Conservation (phyloP, 805 yeast genomes). For the Saturnispora dispora region DNA sequence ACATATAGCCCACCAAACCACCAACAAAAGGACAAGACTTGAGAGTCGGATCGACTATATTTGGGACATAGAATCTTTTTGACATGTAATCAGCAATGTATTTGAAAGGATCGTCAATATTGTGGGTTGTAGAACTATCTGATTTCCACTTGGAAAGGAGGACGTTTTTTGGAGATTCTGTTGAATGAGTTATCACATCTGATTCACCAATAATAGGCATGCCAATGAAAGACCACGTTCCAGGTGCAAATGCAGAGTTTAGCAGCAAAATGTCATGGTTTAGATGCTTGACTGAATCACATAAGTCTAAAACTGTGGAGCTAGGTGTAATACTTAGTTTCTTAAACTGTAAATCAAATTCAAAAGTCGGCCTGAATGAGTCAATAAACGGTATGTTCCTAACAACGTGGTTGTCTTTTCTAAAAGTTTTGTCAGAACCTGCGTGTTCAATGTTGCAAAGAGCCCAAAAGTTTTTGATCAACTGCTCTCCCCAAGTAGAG, state of each 20-base stretch:
- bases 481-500: slow-evolving; percentile 52
- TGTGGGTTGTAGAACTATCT: neutral
- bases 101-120: slow-evolving; percentile 39
- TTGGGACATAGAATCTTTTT: slow-evolving; percentile 24
- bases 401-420: slow-evolving; percentile 19
- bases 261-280: slow-evolving; percentile 47
- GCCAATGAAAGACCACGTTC: slow-evolving; percentile 83
- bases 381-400: slow-evolving; percentile 19
- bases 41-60: slow-evolving; percentile 21
- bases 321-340: slow-evolving; percentile 4
- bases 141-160: slow-evolving; percentile 25
- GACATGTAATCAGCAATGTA: slow-evolving; percentile 43
- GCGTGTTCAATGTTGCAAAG: slow-evolving; percentile 27
- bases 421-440: slow-evolving; percentile 10
- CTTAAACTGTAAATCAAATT: slow-evolving; percentile 15
- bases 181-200: slow-evolving; percentile 52
- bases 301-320: slow-evolving; percentile 28
- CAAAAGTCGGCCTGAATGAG: slow-evolving; percentile 4
- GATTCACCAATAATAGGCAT: slow-evolving; percentile 41
- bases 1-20: slow-evolving; percentile 79
- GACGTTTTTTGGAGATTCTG: slow-evolving; percentile 30
- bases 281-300: slow-evolving; percentile 34
- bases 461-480: slow-evolving; percentile 56
- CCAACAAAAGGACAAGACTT: slow-evolving; percentile 68
- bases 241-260: slow-evolving; percentile 77